Percentiles rank a stretch among this genome's conserved stretches.
phyloP scores from a whole-genome alignment of 2,329 filamentous ascomycete genomes.

The Hypomyces rosellus region DNA sequence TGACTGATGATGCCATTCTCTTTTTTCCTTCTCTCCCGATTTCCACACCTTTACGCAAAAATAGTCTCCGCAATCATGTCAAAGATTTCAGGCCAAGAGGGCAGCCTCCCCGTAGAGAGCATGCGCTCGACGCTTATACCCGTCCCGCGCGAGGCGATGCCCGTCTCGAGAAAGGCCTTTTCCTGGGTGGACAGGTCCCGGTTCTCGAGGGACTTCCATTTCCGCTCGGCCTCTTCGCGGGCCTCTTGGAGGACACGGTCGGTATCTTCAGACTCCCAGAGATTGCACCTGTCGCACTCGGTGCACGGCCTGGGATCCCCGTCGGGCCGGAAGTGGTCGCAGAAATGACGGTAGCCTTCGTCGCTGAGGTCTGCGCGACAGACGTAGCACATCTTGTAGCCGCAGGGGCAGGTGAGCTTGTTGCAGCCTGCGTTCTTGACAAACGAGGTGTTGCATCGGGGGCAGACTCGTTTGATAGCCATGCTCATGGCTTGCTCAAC shows the following conservation, averaged over 20 bases:
- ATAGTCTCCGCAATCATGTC: slow-evolving; percentile 40
- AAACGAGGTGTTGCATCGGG: slow-evolving; percentile 83
- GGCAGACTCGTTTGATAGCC: slow-evolving; percentile 91
- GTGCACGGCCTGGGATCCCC: slow-evolving; percentile 65
- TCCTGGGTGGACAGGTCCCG: slow-evolving; percentile 49
- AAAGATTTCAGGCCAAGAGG: slow-evolving; percentile 37
- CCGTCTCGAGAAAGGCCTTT: slow-evolving; percentile 51
- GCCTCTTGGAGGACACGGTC: slow-evolving; percentile 63
- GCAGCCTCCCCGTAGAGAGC: slow-evolving; percentile 28
- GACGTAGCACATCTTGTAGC: slow-evolving; percentile 97
- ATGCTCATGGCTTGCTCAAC: slow-evolving; percentile 91
- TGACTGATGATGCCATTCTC: background rate
- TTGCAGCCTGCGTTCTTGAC: slow-evolving; percentile 94
- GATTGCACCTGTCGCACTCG: slow-evolving; percentile 75
- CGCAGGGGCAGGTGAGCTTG: slow-evolving; percentile 91
- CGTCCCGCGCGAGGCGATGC: slow-evolving; percentile 29
- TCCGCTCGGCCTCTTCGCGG: slow-evolving; percentile 62
- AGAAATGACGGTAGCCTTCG: slow-evolving; percentile 90
- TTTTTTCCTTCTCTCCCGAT: background rate
- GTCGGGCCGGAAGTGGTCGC: slow-evolving; percentile 84
- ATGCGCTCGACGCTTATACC: slow-evolving; percentile 25
- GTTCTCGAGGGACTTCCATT: slow-evolving; percentile 63
- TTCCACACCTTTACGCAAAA: slow-evolving; percentile 26
- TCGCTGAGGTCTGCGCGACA: slow-evolving; percentile 70
- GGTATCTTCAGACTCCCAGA: slow-evolving; percentile 70